phyloP scores from a whole-genome alignment of 2,329 filamentous ascomycete genomes.

The Ampelomyces quisqualis region DNA sequence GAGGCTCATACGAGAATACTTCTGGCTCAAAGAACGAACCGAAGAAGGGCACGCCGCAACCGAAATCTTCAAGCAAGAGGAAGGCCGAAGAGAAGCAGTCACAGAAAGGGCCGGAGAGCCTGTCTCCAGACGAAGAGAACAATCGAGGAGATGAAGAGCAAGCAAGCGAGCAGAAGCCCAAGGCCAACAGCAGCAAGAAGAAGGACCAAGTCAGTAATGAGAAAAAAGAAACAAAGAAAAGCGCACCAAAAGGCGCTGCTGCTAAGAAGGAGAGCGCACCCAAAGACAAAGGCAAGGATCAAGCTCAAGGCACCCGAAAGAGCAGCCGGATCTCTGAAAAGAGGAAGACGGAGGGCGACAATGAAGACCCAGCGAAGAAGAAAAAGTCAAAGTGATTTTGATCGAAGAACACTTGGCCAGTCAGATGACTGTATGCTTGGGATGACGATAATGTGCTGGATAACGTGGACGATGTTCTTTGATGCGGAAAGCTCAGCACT shows the following conservation, averaged over 20 bases:
- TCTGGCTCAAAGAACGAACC: constrained; percentile 49
- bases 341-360: constrained; percentile 22
- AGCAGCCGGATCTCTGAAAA: constrained; percentile 18
- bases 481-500: too few species aligned
- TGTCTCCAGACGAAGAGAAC: constrained; percentile 8
- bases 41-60: constrained; percentile 44
- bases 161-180: constrained; percentile 24
- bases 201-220: constrained; percentile 12
- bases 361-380: constrained; percentile 20
- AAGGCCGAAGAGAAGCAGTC: constrained; percentile 20
- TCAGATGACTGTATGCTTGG: too few species aligned
- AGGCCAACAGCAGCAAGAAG: constrained; percentile 23
- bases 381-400: constrained; percentile 17
- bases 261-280: constrained; percentile 16
- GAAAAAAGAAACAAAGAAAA: constrained; percentile 21
- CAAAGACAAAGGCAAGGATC: constrained; percentile 20
- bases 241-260: constrained; percentile 15
- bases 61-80: constrained; percentile 33
- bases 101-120: constrained; percentile 17
- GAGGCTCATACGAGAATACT: constrained; percentile 47
- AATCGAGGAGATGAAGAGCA: constrained; percentile 16
- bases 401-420: too few species aligned
- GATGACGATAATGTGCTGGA: too few species aligned
- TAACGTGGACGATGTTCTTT: too few species aligned
- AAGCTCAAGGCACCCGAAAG: constrained; percentile 23